These are phyloP conservation scores for Cyberlindnera xylosilytica DNA, from an alignment of 805 yeast species.

Conservation along the genomic window DNA sequence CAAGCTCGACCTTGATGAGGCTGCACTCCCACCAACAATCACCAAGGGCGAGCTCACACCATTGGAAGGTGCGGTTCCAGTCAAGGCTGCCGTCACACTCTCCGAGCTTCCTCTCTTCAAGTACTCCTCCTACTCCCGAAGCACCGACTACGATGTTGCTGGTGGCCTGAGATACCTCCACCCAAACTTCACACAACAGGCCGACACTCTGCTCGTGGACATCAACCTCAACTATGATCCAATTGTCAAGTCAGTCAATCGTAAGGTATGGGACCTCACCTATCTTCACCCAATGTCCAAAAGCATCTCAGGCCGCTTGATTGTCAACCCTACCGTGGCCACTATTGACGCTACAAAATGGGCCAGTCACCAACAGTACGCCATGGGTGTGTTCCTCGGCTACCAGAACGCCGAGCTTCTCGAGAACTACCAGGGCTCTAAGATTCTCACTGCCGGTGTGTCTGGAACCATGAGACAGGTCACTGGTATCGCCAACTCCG, in stretches of 20 bases:
- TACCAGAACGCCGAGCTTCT: conserved; percentile 35
- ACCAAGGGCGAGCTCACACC: neutral
- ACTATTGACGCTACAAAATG: conserved; percentile 44
- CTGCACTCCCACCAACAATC: conserved; percentile 1
- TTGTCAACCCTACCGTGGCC: conserved; percentile 46
- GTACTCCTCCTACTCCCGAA: conserved; percentile 33
- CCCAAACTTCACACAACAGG: conserved; percentile 55
- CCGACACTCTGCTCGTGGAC: conserved; percentile 47
- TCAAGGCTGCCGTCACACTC: conserved; percentile 42
- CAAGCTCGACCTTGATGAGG: conserved; percentile 38
- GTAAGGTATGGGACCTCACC: conserved; percentile 47
- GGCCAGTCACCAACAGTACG: conserved; percentile 50
- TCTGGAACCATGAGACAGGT: conserved; percentile 56
- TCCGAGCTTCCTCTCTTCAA: conserved; percentile 32
- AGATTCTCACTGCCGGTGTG: conserved; percentile 48
- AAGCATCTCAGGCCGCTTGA: conserved; percentile 42
- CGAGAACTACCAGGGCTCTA: conserved; percentile 19
- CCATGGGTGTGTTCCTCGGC: conserved; percentile 48
- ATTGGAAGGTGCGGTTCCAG: conserved; percentile 34
- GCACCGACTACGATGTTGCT: conserved; percentile 34
- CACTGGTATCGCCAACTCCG: conserved; percentile 48
- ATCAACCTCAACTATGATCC: conserved; percentile 47
- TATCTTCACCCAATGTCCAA: conserved; percentile 43
- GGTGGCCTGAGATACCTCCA: conserved; percentile 34
- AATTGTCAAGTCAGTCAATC: conserved; percentile 41